Conservation (phyloP, 2,329 filamentous ascomycete genomes). For the Aspergillus sp. region DNA sequence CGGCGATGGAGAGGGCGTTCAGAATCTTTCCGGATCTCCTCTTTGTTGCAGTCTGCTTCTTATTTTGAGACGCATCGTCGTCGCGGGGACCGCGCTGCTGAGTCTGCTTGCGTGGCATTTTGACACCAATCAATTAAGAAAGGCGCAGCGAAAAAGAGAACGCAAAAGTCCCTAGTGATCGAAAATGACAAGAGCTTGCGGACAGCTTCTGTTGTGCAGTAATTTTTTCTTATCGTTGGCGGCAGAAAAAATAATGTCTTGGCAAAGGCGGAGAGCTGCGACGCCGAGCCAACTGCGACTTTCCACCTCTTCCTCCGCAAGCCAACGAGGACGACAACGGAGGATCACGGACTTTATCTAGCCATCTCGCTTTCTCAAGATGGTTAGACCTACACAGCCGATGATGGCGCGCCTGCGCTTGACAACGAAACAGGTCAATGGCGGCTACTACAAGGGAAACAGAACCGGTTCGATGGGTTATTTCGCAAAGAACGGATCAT, state of each 20-base stretch:
- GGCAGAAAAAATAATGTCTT: constrained; percentile 37
- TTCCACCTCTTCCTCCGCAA: constrained; percentile 29
- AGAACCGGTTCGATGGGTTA: constrained; percentile 85
- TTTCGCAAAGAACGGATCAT: constrained; percentile 66
- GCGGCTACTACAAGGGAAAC: constrained; percentile 97
- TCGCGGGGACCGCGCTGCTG: constrained; percentile 46
- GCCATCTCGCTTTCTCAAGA: constrained; percentile 27
- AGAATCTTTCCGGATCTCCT: constrained; percentile 52
- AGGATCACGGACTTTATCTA: constrained; percentile 3
- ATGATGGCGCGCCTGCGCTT: constrained; percentile 77
- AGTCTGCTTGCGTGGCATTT: constrained; percentile 49
- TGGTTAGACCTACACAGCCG: constrained; percentile 50
- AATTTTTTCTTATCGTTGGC: constrained; percentile 33
- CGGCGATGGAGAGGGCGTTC: constrained; percentile 69
- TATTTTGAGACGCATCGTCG: constrained; percentile 41
- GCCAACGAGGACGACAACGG: constrained; percentile 17
- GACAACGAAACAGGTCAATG: constrained; percentile 90
- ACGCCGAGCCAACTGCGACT: constrained; percentile 30
- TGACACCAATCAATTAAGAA: constrained; percentile 15
- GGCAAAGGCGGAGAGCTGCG: constrained; percentile 32
- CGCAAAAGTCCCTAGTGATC: constrained; percentile 14
- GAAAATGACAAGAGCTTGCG: constrained; percentile 15
- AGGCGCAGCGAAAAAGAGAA: constrained; percentile 1
- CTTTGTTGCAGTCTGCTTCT: constrained; percentile 55
- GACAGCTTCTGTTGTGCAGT: constrained; percentile 16